Evolutionary conservation across 768 basidiomycete genomes (phyloP), one percentile per base, ranked within the genome.

Genomic region (Lactifluus subvellereus): DNA sequence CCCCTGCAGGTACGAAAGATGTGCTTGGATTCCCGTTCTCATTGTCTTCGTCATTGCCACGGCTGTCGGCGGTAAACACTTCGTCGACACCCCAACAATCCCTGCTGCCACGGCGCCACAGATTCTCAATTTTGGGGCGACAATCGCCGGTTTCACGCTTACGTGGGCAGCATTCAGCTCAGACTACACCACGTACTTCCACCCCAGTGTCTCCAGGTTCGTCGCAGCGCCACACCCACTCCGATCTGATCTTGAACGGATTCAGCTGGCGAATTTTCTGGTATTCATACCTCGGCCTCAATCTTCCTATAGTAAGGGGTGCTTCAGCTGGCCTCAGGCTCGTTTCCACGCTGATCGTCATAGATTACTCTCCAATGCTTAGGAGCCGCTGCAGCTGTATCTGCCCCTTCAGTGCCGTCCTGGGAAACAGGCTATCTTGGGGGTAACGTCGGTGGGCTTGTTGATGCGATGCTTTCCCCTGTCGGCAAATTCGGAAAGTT

Each of bases 1-100:
- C 55, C 47, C 22, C 37, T 56, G 55, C 76, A 77, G 88, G 86
- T 93, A 89, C 68, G 91, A 91, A 68, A 80, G 84, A 10, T 62
- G 88, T 2, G 77, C 86, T 1, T 92, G 91, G 90, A 78, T 92
- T 18, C 91, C 92, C 0, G 81, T 90, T 18, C 69, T 90, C n/a
- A 74, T 93, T 57, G 81, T 85, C 9, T 91, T 86, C 71, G 66
- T 91, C 37, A 80, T 93, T 57, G 84, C 83, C 9, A 74, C 88
- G 13, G 90, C 87, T 3, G 77, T 89, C n/a, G 84, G 89, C 0
- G 90, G 85, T 0, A 86, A 88, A 66, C 78, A 91, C 66, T 75
- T 94, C 11, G 74, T 74, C 16, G 80, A 77, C 55, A 77, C 76
- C 1, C 77, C 79, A 0, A 73, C 76, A 1, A 74, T 69, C 10